Percentiles rank a stretch among this genome's conserved stretches.
These are phyloP conservation scores for Mycena vitilis DNA, from an alignment of 768 basidiomycete species.

Conservation along the genomic window DNA sequence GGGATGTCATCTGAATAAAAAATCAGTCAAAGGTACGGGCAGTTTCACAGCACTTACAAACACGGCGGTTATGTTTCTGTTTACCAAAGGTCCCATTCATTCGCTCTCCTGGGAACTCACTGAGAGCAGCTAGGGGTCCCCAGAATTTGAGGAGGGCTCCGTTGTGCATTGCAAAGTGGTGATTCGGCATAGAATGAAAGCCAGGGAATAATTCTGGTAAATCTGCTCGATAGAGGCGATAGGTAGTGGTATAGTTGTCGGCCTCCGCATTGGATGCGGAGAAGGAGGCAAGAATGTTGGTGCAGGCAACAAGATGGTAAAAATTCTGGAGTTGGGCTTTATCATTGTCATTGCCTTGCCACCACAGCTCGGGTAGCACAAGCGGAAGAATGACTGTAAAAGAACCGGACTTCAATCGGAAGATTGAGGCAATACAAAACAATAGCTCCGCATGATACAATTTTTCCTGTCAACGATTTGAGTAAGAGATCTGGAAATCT, in stretches of 20 bases:
- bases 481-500: not conserved
- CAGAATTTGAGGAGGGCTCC: conserved; percentile 24
- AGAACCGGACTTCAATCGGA: not conserved
- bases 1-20: conserved; percentile 17
- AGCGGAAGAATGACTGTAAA: conserved; percentile 32
- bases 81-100: conserved; percentile 26
- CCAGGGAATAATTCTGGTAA: conserved; percentile 17
- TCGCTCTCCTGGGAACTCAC: conserved; percentile 34
- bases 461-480: not conserved
- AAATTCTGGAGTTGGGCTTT: conserved; percentile 18
- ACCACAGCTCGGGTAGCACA: conserved; percentile 25
- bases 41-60: conserved; percentile 1
- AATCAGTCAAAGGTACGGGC: too few relatives aligned
- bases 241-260: conserved; percentile 15
- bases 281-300: conserved; percentile 32
- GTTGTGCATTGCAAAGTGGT: conserved; percentile 33
- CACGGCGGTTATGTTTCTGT: conserved; percentile 24
- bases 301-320: conserved; percentile 26
- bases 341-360: not conserved
- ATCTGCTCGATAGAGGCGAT: conserved; percentile 15
- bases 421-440: conserved; percentile 8
- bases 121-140: conserved; percentile 29
- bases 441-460: conserved; percentile 4
- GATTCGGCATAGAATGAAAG: conserved; percentile 23
- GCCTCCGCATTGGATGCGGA: conserved; percentile 27